Percentiles rank a stretch among this genome's conserved stretches.
Conservation (phyloP, 805 yeast genomes). For the Teunomyces atbi region DNA sequence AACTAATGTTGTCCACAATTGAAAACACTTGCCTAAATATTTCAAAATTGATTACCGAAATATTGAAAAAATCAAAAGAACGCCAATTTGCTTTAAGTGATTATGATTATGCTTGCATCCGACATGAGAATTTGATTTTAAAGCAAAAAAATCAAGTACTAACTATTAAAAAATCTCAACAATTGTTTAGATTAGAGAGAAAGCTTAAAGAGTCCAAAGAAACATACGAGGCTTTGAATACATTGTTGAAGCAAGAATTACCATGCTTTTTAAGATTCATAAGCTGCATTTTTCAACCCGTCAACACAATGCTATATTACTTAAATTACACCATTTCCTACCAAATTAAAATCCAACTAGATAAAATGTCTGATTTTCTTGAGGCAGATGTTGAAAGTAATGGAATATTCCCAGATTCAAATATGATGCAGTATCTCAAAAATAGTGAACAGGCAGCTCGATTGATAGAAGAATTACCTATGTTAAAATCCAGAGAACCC, state of each 20-base stretch:
- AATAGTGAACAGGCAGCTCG: not conserved
- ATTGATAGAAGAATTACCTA: slow-evolving; percentile 1
- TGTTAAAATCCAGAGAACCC: not conserved
- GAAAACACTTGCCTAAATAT: slow-evolving; percentile 16
- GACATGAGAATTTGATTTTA: slow-evolving; percentile 26
- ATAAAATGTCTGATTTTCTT: slow-evolving; percentile 12
- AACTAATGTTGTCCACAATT: slow-evolving; percentile 5
- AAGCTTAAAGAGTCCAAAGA: slow-evolving; percentile 21
- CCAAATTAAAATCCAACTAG: slow-evolving; percentile 24
- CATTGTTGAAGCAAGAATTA: slow-evolving; percentile 43
- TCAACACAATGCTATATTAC: slow-evolving; percentile 35
- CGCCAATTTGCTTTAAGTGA: slow-evolving; percentile 37
- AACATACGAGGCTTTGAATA: slow-evolving; percentile 36
- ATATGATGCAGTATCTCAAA: not conserved
- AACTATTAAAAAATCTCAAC: slow-evolving; percentile 28
- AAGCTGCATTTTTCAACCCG: slow-evolving; percentile 25
- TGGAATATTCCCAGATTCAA: not conserved
- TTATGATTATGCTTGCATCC: slow-evolving; percentile 32
- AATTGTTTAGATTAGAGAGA: slow-evolving; percentile 21
- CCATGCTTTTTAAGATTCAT: slow-evolving; percentile 42
- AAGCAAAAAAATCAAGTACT: slow-evolving; percentile 36
- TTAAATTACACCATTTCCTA: slow-evolving; percentile 35
- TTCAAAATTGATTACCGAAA: slow-evolving; percentile 13
- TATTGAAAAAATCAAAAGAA: slow-evolving; percentile 24
- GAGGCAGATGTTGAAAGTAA: slow-evolving; percentile 6